Conservation (phyloP, 495 filamentous ascomycete genomes). For the Venustampulla echinocandica region DNA sequence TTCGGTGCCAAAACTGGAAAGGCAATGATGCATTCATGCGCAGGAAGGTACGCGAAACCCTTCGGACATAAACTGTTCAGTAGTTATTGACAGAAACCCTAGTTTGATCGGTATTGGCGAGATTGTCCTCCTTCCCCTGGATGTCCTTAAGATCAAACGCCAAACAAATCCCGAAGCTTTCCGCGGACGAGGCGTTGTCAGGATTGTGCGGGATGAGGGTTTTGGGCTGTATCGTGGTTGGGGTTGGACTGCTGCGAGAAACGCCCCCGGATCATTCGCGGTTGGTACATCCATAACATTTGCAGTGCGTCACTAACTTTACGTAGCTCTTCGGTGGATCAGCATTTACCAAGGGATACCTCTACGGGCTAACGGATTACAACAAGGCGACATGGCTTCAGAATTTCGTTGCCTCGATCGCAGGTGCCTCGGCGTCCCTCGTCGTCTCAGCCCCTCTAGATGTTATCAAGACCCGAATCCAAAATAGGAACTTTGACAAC, state of each 20-base stretch:
- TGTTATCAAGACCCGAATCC: slow-evolving; percentile 98
- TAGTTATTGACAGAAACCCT: slow-evolving; percentile 10
- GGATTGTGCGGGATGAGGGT: slow-evolving; percentile 87
- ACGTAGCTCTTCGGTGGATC: slow-evolving; percentile 92
- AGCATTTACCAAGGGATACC: slow-evolving; percentile 95
- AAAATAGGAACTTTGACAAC: slow-evolving; percentile 98
- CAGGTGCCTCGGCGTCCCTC: slow-evolving; percentile 84
- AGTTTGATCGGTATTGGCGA: slow-evolving; percentile 95
- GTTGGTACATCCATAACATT: slow-evolving; percentile 41
- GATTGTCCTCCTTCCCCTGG: slow-evolving; percentile 87
- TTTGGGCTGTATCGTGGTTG: slow-evolving; percentile 94
- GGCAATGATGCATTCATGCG: slow-evolving; percentile 94
- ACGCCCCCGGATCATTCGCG: slow-evolving; percentile 94
- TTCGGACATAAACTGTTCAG: slow-evolving; percentile 1
- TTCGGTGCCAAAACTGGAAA: slow-evolving; percentile 97
- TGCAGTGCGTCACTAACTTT: neutral
- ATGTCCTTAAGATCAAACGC: slow-evolving; percentile 98
- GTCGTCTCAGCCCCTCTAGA: slow-evolving; percentile 92
- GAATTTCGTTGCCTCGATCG: slow-evolving; percentile 96
- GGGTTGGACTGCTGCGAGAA: slow-evolving; percentile 95
- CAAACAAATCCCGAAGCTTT: slow-evolving; percentile 99
- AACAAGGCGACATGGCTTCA: slow-evolving; percentile 90
- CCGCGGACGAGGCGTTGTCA: slow-evolving; percentile 81
- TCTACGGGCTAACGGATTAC: slow-evolving; percentile 82
- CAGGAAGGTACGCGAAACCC: slow-evolving; percentile 57